Evolutionary conservation across 2,329 filamentous ascomycete genomes (phyloP).

Genomic region (Hypoxylon sp.): DNA sequence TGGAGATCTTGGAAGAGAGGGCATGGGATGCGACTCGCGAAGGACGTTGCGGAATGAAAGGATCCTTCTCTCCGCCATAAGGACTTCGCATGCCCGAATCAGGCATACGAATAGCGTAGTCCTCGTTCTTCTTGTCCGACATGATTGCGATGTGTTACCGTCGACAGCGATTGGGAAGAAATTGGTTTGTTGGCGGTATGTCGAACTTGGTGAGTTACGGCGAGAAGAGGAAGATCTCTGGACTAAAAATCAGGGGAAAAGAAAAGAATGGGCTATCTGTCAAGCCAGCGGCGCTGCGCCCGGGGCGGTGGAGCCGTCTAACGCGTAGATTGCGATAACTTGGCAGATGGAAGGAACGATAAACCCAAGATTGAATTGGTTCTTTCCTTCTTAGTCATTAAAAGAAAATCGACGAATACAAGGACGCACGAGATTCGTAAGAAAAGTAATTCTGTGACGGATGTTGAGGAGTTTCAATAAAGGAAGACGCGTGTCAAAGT

Average conservation of each 20-base stretch:
- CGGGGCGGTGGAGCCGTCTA: constrained; percentile 37
- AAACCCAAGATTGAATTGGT: constrained; percentile 3
- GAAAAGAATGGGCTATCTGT: constrained; percentile 39
- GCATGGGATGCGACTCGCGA: constrained; percentile 59
- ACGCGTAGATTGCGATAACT: constrained; percentile 37
- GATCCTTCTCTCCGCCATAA: constrained; percentile 67
- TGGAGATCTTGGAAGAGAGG: constrained; percentile 58
- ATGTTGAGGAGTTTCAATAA: constrained; percentile 6
- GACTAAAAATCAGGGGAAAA: constrained; percentile 40
- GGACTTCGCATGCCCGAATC: constrained; percentile 66
- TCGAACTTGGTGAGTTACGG: constrained; percentile 34
- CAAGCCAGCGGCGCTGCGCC: constrained; percentile 39
- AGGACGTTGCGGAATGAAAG: constrained; percentile 60
- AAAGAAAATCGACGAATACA: neutral
- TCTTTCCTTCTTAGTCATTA: constrained; percentile 6
- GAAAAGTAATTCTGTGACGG: constrained; percentile 11
- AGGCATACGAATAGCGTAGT: constrained; percentile 79
- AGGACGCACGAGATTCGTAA: neutral
- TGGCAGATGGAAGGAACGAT: constrained; percentile 17
- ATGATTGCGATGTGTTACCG: constrained; percentile 64
- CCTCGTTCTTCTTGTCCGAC: constrained; percentile 92
- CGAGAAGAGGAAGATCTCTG: constrained; percentile 27
- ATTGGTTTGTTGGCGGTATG: constrained; percentile 24
- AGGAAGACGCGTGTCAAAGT: constrained; percentile 34
- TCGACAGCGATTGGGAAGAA: constrained; percentile 10